Percentiles rank a stretch among this genome's conserved stretches.
Conservation (phyloP, 371 early-diverging fungal genomes). For the Nosema muscidifuracis region DNA sequence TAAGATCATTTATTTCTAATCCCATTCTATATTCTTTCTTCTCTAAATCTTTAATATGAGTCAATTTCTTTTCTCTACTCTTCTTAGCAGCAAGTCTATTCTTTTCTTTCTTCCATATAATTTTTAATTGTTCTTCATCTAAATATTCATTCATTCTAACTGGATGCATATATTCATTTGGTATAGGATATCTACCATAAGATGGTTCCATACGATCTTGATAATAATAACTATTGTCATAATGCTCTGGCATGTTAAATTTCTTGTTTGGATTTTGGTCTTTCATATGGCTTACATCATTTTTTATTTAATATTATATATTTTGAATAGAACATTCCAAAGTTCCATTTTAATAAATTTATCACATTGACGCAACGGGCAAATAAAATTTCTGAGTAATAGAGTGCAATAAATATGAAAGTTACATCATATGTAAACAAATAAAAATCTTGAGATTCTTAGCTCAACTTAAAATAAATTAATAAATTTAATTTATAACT, state of each 20-base stretch:
- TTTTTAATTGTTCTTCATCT: slow-evolving; percentile 43
- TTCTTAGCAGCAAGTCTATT: slow-evolving; percentile 62
- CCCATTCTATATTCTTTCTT: slow-evolving; percentile 34
- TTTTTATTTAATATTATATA: slow-evolving; percentile 24
- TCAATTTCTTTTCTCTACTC: slow-evolving; percentile 59
- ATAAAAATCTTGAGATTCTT: too few relatives aligned
- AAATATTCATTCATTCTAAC: slow-evolving; percentile 18
- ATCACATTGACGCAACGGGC: neutral
- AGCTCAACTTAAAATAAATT: too few relatives aligned
- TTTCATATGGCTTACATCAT: slow-evolving; percentile 31
- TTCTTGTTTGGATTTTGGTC: slow-evolving; percentile 19
- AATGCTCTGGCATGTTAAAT: slow-evolving; percentile 3
- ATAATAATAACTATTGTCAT: slow-evolving; percentile 10
- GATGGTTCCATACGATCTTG: slow-evolving; percentile 10
- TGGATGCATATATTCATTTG: slow-evolving; percentile 14
- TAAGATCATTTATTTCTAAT: slow-evolving; percentile 36
- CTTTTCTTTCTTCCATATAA: slow-evolving; percentile 57
- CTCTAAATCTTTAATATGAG: slow-evolving; percentile 50
- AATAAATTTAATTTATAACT: too few relatives aligned
- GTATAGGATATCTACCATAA: slow-evolving; percentile 10
- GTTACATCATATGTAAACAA: too few relatives aligned
- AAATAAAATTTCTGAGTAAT: too few relatives aligned
- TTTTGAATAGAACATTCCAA: slow-evolving; percentile 11
- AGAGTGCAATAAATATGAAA: too few relatives aligned
- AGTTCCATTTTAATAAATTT: slow-evolving; percentile 3